Conservation (phyloP, 2,329 filamentous ascomycete species). For the Colletotrichum salicis region DNA sequence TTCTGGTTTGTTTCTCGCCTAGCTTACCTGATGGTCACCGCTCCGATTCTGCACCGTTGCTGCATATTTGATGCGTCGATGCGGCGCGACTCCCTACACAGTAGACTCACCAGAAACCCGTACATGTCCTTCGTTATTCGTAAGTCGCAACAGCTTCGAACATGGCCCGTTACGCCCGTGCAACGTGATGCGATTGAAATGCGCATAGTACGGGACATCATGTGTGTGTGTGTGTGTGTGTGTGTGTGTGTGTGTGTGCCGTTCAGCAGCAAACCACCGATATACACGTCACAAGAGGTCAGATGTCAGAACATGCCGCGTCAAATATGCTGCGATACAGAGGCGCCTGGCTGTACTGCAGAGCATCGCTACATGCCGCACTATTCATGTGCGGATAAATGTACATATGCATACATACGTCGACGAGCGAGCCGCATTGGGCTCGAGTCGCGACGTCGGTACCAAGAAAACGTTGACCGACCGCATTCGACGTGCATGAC, state of each 20-base stretch:
- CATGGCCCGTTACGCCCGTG: neutral
- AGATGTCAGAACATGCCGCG: slow-evolving; percentile 6
- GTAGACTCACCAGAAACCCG: neutral
- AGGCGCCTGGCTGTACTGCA: slow-evolving; percentile 1
- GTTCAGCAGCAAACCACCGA: neutral
- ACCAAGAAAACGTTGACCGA: slow-evolving; percentile 22
- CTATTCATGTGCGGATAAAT: slow-evolving; percentile 14
- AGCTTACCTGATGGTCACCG: neutral
- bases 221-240: neutral
- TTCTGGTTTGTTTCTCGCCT: neutral
- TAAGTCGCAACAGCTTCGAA: neutral
- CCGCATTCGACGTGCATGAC: slow-evolving; percentile 20
- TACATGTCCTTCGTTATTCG: neutral
- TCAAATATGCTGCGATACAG: neutral
- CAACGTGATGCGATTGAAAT: neutral
- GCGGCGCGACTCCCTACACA: neutral
- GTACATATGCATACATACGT: slow-evolving; percentile 22
- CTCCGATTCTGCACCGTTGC: neutral
- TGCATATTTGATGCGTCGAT: neutral
- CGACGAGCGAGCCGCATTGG: slow-evolving; percentile 30
- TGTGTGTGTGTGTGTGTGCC: neutral
- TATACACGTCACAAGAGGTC: neutral
- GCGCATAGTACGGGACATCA: neutral
- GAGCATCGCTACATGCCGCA: neutral
- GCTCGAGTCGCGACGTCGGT: slow-evolving; percentile 33